phyloP scores from a whole-genome alignment of 108 stramenopile species.

The Conticribra weissflogii region DNA sequence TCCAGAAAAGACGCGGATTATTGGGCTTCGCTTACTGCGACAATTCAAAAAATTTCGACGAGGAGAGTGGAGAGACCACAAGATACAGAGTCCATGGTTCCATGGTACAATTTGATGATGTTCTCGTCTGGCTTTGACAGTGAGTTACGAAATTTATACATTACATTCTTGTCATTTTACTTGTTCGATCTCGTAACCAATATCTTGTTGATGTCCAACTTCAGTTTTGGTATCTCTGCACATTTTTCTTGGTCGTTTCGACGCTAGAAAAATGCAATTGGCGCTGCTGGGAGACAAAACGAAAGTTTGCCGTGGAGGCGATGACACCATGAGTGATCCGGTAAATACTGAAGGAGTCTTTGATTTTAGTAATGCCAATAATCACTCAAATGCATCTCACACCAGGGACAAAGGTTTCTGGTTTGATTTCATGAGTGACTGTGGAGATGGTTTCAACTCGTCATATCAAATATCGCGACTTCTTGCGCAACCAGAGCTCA shows the following conservation, averaged over 20 bases:
- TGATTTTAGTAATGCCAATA: slow-evolving; percentile 31
- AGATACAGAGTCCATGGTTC: slow-evolving; percentile 60
- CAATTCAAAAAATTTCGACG: slow-evolving; percentile 43
- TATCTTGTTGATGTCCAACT: slow-evolving; percentile 39
- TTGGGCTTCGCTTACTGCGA: slow-evolving; percentile 40
- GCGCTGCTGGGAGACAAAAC: slow-evolving; percentile 30
- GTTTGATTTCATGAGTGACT: slow-evolving; percentile 72
- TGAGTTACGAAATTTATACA: background rate
- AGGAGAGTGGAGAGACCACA: slow-evolving; percentile 38
- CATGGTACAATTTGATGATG: slow-evolving; percentile 60
- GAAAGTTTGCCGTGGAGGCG: too few relatives aligned
- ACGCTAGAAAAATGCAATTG: slow-evolving; percentile 62
- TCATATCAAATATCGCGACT: slow-evolving; percentile 62
- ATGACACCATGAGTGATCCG: too few relatives aligned
- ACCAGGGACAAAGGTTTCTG: slow-evolving; percentile 39
- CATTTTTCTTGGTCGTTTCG: slow-evolving; percentile 69
- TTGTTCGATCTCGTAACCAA: too few relatives aligned
- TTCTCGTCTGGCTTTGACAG: slow-evolving; percentile 41
- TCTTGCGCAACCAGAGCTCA: slow-evolving; percentile 60
- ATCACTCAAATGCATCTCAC: slow-evolving; percentile 4
- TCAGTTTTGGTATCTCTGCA: slow-evolving; percentile 54
- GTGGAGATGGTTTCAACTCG: slow-evolving; percentile 69
- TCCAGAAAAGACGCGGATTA: slow-evolving; percentile 11
- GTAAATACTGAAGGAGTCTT: slow-evolving; percentile 40
- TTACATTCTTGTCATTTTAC: too few relatives aligned